Percentiles rank a stretch among this genome's conserved stretches.
phyloP scores from a whole-genome alignment of 352 stramenopile species.

The Pythium folliculosum region DNA sequence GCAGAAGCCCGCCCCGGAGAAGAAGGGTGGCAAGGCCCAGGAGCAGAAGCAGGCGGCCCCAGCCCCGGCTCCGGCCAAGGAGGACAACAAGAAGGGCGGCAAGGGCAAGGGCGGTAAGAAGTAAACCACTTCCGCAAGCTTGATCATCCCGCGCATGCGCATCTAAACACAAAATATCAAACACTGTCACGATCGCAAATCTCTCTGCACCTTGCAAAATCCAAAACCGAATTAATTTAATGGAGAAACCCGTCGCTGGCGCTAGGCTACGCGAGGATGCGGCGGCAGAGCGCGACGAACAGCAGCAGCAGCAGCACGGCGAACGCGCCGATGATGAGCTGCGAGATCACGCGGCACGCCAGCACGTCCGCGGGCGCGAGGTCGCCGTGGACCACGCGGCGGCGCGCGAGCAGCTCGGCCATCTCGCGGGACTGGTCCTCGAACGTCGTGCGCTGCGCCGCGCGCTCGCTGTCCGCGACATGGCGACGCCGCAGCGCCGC shows the following conservation, averaged over 20 bases:
- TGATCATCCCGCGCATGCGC: neutral
- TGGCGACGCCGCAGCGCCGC: slow-evolving; percentile 59
- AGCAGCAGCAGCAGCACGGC: slow-evolving; percentile 41
- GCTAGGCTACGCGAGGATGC: slow-evolving; percentile 26
- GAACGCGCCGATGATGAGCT: slow-evolving; percentile 47
- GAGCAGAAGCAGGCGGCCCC: slow-evolving; percentile 9
- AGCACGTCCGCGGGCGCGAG: slow-evolving; percentile 42
- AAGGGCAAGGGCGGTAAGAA: slow-evolving; percentile 44
- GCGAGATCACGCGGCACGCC: slow-evolving; percentile 47
- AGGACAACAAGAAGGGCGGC: slow-evolving; percentile 33
- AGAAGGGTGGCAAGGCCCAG: slow-evolving; percentile 19
- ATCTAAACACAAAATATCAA: neutral
- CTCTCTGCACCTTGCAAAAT: neutral
- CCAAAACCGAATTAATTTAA: neutral
- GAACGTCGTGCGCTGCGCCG: slow-evolving; percentile 39
- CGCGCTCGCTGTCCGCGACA: slow-evolving; percentile 32
- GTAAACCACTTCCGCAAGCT: slow-evolving; percentile 10
- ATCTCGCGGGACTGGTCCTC: slow-evolving; percentile 54
- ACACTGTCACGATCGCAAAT: too few species aligned
- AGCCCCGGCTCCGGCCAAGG: slow-evolving; percentile 2
- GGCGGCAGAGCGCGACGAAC: slow-evolving; percentile 32
- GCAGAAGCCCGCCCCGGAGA: slow-evolving; percentile 13
- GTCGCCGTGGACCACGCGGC: slow-evolving; percentile 40
- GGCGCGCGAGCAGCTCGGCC: slow-evolving; percentile 46
- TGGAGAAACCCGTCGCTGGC: neutral